phyloP scores from a whole-genome alignment of 768 basidiomycete species.

The Lactarius pseudohatsudake region DNA sequence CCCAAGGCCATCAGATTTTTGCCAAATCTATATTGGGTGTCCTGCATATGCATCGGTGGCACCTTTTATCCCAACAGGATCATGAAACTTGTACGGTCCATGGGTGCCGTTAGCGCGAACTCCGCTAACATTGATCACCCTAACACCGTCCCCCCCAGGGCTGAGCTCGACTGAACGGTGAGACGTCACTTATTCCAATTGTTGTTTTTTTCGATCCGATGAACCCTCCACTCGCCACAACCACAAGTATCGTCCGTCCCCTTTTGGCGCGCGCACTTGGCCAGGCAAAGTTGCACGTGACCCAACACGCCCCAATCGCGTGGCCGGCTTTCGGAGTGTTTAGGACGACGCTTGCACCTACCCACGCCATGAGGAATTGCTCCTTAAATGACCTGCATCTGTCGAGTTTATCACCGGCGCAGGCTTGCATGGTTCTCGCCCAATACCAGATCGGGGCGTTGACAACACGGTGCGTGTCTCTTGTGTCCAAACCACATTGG shows the following conservation, averaged over 20 bases:
- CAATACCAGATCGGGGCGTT: constrained; percentile 24
- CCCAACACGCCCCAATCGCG: constrained; percentile 24
- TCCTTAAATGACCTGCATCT: constrained; percentile 10
- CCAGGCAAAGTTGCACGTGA: constrained; percentile 14
- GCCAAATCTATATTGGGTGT: constrained; percentile 9
- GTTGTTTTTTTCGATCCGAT: not conserved
- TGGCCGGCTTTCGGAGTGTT: constrained; percentile 23
- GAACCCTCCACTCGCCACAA: not conserved
- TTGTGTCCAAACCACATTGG: constrained; percentile 15
- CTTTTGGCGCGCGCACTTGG: not conserved
- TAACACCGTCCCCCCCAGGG: not conserved
- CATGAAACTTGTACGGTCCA: constrained; percentile 21
- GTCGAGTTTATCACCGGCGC: constrained; percentile 19
- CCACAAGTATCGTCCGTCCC: too few species aligned
- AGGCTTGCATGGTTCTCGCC: constrained; percentile 18
- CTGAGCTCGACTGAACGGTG: not conserved
- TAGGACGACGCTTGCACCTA: constrained; percentile 11
- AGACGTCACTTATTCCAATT: not conserved
- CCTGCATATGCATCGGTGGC: constrained; percentile 1
- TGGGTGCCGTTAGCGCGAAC: constrained; percentile 4
- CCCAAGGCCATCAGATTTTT: constrained; percentile 4
- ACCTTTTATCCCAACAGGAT: constrained; percentile 10
- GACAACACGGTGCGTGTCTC: constrained; percentile 24
- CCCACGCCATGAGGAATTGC: constrained; percentile 20
- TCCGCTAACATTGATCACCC: not conserved